These are phyloP conservation scores for Knoxdaviesia proteae DNA, from an alignment of 2,329 filamentous ascomycete species.

Conservation along the genomic window DNA sequence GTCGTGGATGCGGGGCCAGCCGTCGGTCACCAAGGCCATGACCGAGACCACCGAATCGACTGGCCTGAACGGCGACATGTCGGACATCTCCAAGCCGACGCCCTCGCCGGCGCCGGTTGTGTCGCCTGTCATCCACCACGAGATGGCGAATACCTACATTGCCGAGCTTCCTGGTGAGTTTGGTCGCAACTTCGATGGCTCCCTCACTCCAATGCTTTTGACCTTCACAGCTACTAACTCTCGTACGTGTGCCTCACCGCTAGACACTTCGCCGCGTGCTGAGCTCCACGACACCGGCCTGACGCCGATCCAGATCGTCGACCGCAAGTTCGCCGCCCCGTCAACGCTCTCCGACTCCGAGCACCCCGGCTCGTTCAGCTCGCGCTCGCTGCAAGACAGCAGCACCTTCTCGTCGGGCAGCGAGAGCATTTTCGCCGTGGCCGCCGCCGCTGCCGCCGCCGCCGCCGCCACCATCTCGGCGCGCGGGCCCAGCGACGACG, in stretches of 20 bases:
- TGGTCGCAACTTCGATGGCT: no score
- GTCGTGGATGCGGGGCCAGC: slow-evolving; percentile 29
- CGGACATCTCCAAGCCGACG: not conserved
- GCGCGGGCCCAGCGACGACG: not conserved
- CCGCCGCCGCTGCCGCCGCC: not conserved
- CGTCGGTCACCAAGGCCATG: slow-evolving; percentile 17
- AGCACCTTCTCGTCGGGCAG: slow-evolving; percentile 2
- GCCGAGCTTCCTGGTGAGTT: no score
- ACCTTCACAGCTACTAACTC: no score
- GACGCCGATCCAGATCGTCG: slow-evolving; percentile 18
- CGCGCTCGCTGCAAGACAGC: slow-evolving; percentile 1
- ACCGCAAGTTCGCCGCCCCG: slow-evolving; percentile 6
- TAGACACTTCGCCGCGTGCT: slow-evolving; percentile 20
- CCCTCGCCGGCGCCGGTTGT: slow-evolving; percentile 3
- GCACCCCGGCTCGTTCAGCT: not conserved
- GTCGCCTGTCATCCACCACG: slow-evolving; percentile 7
- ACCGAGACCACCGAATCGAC: slow-evolving; percentile 17
- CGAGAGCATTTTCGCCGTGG: slow-evolving; percentile 1
- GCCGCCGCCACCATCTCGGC: not conserved
- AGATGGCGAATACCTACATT: slow-evolving; percentile 13
- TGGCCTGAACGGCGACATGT: not conserved
- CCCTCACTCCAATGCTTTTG: no score
- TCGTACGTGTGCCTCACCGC: no score
- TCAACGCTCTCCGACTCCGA: no score
- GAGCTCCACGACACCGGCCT: slow-evolving; percentile 25